Percentiles rank a stretch among this genome's conserved stretches.
Conservation (phyloP, 2,329 filamentous ascomycete genomes). For the Verticillium nonalfalfae region DNA sequence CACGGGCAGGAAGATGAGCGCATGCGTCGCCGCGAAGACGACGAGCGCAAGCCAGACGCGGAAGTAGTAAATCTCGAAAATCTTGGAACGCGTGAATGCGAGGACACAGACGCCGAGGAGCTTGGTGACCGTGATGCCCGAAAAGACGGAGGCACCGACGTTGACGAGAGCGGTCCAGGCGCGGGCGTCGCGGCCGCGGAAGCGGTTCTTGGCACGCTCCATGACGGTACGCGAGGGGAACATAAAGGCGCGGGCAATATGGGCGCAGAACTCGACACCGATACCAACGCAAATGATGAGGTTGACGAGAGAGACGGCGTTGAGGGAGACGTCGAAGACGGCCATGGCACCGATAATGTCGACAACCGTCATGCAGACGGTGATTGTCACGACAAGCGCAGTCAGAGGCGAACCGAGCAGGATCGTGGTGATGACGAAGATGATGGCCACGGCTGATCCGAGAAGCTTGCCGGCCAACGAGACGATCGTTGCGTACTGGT, state of each 20-base stretch:
- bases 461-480: slow-evolving; percentile 73
- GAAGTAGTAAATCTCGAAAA: slow-evolving; percentile 99
- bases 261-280: slow-evolving; percentile 93
- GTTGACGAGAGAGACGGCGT: slow-evolving; percentile 93
- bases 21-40: slow-evolving; percentile 80
- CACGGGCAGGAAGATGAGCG: slow-evolving; percentile 86
- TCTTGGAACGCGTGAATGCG: slow-evolving; percentile 93
- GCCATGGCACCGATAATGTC: slow-evolving; percentile 97
- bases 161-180: slow-evolving; percentile 93
- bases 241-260: slow-evolving; percentile 92
- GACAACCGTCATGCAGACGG: slow-evolving; percentile 87
- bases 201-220: slow-evolving; percentile 70
- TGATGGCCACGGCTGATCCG: slow-evolving; percentile 76
- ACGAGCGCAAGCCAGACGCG: slow-evolving; percentile 92
- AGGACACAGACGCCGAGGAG: slow-evolving; percentile 85
- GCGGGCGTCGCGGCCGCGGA: slow-evolving; percentile 75
- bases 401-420: slow-evolving; percentile 82
- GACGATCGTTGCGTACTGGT: slow-evolving; percentile 87
- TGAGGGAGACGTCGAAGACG: slow-evolving; percentile 78
- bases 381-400: slow-evolving; percentile 73
- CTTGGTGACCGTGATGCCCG: slow-evolving; percentile 94
- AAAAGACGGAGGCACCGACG: slow-evolving; percentile 90
- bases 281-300: slow-evolving; percentile 97
- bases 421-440: slow-evolving; percentile 71
- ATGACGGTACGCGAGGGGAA: slow-evolving; percentile 81